Base-by-base conservation (phyloP, 2,329 filamentous ascomycete species). In the Penicillium sp. region DNA sequence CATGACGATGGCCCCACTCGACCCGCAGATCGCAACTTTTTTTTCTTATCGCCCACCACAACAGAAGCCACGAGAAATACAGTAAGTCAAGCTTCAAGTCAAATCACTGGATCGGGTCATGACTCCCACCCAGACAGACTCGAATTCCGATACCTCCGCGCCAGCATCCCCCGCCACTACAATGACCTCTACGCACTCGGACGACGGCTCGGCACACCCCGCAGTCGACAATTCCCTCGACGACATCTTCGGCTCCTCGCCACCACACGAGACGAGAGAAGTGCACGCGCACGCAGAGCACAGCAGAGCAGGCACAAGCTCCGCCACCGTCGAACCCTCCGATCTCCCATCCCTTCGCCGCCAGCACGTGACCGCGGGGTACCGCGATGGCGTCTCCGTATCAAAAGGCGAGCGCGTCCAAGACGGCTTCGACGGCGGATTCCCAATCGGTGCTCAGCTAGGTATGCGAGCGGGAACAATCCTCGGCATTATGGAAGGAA, bases 341-440 rank as follows among this genome's bases (percentile, higher is more conserved):
- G 92, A 96, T 66, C 83, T 95, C 50, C 86, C 84, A 21, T 87
- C 89, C 25, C 83, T 96, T 16, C 87, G 89, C 67, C 83, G 85
- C 43, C 87, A 90, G 54, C 92, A 96, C 72, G 84, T 86, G 52
- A 97, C 90, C 8, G 88, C 90, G 39, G 95, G 95, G 21, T 98
- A 98, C 76, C 88, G 93, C 58, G 93, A 97, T 68, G 95, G 93
- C 45, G 84, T 98, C 53, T 83, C 88, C 0, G 80, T 79, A 3
- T 90, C 89, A 31, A 98, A 98, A 73, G 84, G 85, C 26, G 77
- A 82, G 48, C 89, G 87, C 67, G 85, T 97, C 26, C 95, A 99
- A 75, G 81, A 82, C 14, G 93, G 93, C 0, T 98, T 99, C 70
- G 95, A 99, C 72, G 91, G 93, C 62, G 93, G 93, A 0, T 98